Base-by-base conservation (phyloP, 2,329 filamentous ascomycete species). In the Gnomoniopsis sp. region DNA sequence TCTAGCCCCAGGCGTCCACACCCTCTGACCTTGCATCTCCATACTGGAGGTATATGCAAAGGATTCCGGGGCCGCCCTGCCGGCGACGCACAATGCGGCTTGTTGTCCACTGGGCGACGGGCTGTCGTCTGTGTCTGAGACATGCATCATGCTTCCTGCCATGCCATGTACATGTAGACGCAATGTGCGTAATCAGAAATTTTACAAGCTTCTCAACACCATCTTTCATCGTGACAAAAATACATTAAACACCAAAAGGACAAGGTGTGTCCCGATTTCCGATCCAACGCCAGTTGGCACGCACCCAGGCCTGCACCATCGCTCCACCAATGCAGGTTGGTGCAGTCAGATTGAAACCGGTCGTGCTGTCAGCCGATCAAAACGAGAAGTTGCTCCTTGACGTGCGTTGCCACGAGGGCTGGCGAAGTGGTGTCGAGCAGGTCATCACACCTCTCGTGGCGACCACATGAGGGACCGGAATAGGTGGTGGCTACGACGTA, bases 401-500 rank as follows among this genome's bases (percentile, higher is more conserved):
- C 19, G 14, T 19, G n/a, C 41, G 15, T 21, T 44, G 19, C 41
- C n/a, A 44, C 41, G 41, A 44, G 41, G 41, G 8, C 8, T 19
- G 8, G 26, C 19, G 41, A 44, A 21, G 41, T 44, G 41, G 41
- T 44, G 41, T 44, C 17, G 8, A 44, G 41, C 41, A 38, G 41
- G 41, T 44, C 41, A 44, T 44, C 15, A 44, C n/a, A 44, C 41
- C n/a, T 44, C 41, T 21, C 41, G 41, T 44, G 41, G 10, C 41
- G 11, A 21, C 41, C 41, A n/a, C 41, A 44, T 19, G 54, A 14
- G 21, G 3, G 23, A 15, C 15, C 21, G 46, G 23, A 22, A 44
- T 57, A 36, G 34, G 44, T 57, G 54, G 54, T 57, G 50, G 30
- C 43, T 47, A 43, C 44, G 44, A 56, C 53, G 53, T 50, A n/a